phyloP scores from a whole-genome alignment of 2,329 filamentous ascomycete genomes.

The Helotiales sp. region DNA sequence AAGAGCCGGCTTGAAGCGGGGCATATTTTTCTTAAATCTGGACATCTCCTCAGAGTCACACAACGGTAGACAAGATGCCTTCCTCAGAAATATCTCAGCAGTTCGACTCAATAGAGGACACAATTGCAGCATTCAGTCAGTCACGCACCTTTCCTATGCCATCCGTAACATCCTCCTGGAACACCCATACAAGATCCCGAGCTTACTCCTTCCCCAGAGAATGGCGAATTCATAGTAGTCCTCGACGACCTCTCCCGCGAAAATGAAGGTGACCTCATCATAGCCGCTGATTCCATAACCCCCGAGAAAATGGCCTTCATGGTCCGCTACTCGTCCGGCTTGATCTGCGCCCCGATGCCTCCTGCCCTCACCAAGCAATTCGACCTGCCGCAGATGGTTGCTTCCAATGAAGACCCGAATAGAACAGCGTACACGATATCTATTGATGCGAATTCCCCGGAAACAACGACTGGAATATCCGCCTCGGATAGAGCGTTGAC shows the following conservation, averaged over 20 bases:
- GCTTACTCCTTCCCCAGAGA: slow-evolving; percentile 45
- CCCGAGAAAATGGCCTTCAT: slow-evolving; percentile 94
- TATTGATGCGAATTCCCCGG: slow-evolving; percentile 73
- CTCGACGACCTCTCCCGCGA: slow-evolving; percentile 91
- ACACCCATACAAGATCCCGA: slow-evolving; percentile 6
- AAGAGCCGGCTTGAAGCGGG: slow-evolving; percentile 17
- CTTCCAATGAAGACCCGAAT: slow-evolving; percentile 72
- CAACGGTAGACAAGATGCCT: slow-evolving; percentile 27
- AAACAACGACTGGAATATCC: slow-evolving; percentile 84
- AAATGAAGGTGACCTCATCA: slow-evolving; percentile 98
- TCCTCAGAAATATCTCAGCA: slow-evolving; percentile 36
- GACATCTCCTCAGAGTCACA: neutral
- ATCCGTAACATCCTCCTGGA: neutral
- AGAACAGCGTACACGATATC: slow-evolving; percentile 92
- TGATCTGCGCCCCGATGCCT: slow-evolving; percentile 85
- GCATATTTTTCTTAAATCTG: slow-evolving; percentile 7
- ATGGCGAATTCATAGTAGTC: slow-evolving; percentile 92
- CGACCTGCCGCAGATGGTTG: slow-evolving; percentile 86
- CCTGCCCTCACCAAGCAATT: slow-evolving; percentile 68
- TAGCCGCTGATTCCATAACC: slow-evolving; percentile 82
- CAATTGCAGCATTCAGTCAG: slow-evolving; percentile 65
- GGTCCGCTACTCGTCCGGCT: slow-evolving; percentile 85
- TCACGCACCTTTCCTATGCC: slow-evolving; percentile 13
- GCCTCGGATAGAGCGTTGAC: slow-evolving; percentile 84
- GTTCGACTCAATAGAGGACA: slow-evolving; percentile 66